A percentile compares a stretch with the other conserved stretches of the same genome.
These are phyloP conservation scores for Byssoonygena ceratinophila DNA, from an alignment of 2,329 filamentous ascomycete species.

Conservation along the genomic window DNA sequence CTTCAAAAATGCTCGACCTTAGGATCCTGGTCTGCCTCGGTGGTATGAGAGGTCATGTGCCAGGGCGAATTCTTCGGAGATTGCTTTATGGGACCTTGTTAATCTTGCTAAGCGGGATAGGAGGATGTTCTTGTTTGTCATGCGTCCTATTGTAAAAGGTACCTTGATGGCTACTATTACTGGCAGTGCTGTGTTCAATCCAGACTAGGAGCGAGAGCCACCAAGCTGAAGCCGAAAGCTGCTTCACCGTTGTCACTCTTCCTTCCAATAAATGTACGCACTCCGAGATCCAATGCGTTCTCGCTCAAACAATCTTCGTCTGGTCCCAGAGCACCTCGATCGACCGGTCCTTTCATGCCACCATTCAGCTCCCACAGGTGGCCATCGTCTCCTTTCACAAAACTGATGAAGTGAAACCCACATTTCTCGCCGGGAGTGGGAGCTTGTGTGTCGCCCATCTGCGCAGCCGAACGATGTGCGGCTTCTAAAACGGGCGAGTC, in stretches of 20 bases:
- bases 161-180: constrained; percentile 3
- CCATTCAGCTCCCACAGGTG: constrained; percentile 30
- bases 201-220: constrained; percentile 13
- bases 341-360: constrained; percentile 24
- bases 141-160: background rate
- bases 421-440: constrained; percentile 19
- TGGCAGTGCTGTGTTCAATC: constrained; percentile 1
- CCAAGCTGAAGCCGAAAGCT: constrained; percentile 14
- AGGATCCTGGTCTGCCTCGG: background rate
- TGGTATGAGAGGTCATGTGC: background rate
- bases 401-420: constrained; percentile 25
- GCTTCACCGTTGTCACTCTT: constrained; percentile 9
- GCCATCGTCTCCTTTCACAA: constrained; percentile 26
- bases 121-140: background rate
- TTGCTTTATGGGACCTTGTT: background rate
- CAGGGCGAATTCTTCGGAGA: background rate
- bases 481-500: constrained; percentile 24
- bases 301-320: constrained; percentile 26
- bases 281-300: constrained; percentile 23
- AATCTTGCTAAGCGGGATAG: background rate
- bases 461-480: constrained; percentile 19
- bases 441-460: constrained; percentile 20
- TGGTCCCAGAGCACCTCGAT: constrained; percentile 22
- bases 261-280: constrained; percentile 18
- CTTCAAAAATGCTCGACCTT: background rate